Conservation (phyloP, 2,329 filamentous ascomycete genomes). For the Sclerotinia spermophila region DNA sequence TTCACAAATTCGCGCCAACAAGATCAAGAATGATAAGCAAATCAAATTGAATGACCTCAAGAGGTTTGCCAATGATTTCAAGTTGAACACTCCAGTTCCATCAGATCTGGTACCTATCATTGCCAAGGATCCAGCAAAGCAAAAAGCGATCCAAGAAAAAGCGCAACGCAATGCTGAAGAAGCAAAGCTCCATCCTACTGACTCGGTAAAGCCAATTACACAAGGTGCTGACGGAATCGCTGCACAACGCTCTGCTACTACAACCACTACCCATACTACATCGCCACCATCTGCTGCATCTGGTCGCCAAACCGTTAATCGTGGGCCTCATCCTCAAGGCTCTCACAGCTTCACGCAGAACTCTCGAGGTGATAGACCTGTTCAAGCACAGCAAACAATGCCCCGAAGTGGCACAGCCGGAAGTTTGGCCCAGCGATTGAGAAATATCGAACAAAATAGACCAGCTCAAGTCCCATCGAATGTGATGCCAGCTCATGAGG, state of each 20-base stretch:
- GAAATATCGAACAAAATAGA: constrained; percentile 33
- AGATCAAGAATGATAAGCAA: constrained; percentile 73
- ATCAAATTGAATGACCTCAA: constrained; percentile 91
- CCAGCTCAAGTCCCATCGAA: constrained; percentile 25
- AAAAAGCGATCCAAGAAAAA: constrained; percentile 87
- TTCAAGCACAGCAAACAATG: constrained; percentile 29
- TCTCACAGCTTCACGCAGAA: constrained; percentile 39
- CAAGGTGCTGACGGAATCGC: constrained; percentile 46
- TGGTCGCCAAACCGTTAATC: constrained; percentile 33
- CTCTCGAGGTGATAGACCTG: constrained; percentile 33
- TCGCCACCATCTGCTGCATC: constrained; percentile 30
- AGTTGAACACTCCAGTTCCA: constrained; percentile 88
- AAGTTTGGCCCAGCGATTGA: constrained; percentile 31
- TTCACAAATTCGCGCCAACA: constrained; percentile 54
- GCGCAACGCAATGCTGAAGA: constrained; percentile 73
- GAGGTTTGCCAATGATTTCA: constrained; percentile 92
- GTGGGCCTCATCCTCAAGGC: constrained; percentile 43
- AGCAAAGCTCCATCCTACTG: constrained; percentile 44
- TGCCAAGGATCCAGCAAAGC: constrained; percentile 93
- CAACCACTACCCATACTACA: constrained; percentile 43
- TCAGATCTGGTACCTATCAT: constrained; percentile 90
- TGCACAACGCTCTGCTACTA: constrained; percentile 40
- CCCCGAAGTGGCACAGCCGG: constrained; percentile 28
- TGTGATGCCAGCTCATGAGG: constrained; percentile 46
- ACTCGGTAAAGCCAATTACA: constrained; percentile 42